Evolutionary conservation across 2,329 filamentous ascomycete genomes (phyloP).

Genomic region (Curvularia sp.): DNA sequence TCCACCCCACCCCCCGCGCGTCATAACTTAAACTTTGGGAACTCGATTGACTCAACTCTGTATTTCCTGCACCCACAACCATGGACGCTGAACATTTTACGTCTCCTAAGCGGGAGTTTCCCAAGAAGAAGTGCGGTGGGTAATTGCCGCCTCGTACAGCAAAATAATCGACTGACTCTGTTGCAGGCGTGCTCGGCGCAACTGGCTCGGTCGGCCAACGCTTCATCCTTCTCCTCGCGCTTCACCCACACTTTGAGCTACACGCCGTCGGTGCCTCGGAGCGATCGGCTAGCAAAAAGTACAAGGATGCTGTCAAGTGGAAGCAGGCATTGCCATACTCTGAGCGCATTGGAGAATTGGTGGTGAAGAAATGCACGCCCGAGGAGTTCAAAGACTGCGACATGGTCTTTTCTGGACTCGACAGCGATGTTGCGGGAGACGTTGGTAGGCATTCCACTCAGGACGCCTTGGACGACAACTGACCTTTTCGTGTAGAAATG

Average conservation of each 20-base stretch:
- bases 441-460: slow-evolving; percentile 68
- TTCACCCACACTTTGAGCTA: slow-evolving; percentile 85
- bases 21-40: slow-evolving; percentile 31
- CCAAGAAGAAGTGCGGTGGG: slow-evolving; percentile 61
- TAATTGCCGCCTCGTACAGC: slow-evolving; percentile 48
- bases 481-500: slow-evolving; percentile 64
- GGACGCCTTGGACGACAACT: neutral
- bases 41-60: slow-evolving; percentile 32
- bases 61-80: slow-evolving; percentile 26
- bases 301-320: slow-evolving; percentile 93
- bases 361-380: slow-evolving; percentile 84
- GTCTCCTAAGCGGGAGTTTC: slow-evolving; percentile 51
- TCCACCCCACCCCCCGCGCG: slow-evolving; percentile 34
- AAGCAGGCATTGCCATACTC: slow-evolving; percentile 89
- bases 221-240: slow-evolving; percentile 88
- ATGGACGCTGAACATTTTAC: slow-evolving; percentile 57
- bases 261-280: slow-evolving; percentile 90
- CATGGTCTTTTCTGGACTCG: slow-evolving; percentile 89
- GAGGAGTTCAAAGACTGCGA: slow-evolving; percentile 88
- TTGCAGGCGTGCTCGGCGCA: slow-evolving; percentile 75
- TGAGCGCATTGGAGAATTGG: slow-evolving; percentile 74
- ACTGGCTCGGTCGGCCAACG: slow-evolving; percentile 95
- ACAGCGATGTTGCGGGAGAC: slow-evolving; percentile 90
- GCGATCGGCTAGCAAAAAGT: slow-evolving; percentile 89
- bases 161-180: slow-evolving; percentile 19